Evolutionary conservation across 371 early-diverging fungal genomes (phyloP).

Genomic region (Mortierella polycephala): DNA sequence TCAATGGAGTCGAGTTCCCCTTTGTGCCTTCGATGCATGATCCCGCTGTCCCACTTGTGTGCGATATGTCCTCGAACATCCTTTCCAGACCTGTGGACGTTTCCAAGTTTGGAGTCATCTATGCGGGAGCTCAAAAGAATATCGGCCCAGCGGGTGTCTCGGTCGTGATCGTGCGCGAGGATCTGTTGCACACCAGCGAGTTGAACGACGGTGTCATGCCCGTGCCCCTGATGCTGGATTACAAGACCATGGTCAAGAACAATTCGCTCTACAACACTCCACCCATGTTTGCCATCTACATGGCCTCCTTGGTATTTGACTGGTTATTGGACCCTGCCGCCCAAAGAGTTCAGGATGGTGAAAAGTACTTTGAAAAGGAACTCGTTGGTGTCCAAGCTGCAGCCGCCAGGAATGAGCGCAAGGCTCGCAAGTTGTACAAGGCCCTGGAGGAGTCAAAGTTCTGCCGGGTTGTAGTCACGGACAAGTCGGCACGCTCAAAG

Average conservation of each 20-base stretch:
- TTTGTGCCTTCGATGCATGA: slow-evolving; percentile 68
- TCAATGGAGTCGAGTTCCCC: slow-evolving; percentile 93
- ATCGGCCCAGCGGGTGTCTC: slow-evolving; percentile 96
- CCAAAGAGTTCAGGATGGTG: slow-evolving; percentile 42
- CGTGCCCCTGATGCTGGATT: slow-evolving; percentile 90
- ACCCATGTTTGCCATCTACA: slow-evolving; percentile 94
- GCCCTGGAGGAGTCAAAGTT: slow-evolving; percentile 73
- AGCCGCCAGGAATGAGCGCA: slow-evolving; percentile 68
- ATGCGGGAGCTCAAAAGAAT: slow-evolving; percentile 98
- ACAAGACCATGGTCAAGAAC: slow-evolving; percentile 80
- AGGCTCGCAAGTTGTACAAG: slow-evolving; percentile 77
- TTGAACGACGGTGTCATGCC: slow-evolving; percentile 56
- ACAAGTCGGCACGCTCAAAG: slow-evolving; percentile 69
- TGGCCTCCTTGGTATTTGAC: slow-evolving; percentile 88
- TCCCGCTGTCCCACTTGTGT: slow-evolving; percentile 83
- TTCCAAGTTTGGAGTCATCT: slow-evolving; percentile 84
- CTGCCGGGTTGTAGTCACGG: slow-evolving; percentile 76
- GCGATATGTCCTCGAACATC: slow-evolving; percentile 96
- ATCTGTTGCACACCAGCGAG: slow-evolving; percentile 73
- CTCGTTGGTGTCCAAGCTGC: slow-evolving; percentile 83
- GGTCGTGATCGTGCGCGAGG: slow-evolving; percentile 90
- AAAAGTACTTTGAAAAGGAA: slow-evolving; percentile 36
- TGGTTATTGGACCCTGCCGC: slow-evolving; percentile 63
- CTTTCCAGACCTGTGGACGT: slow-evolving; percentile 89
- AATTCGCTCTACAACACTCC: slow-evolving; percentile 97